A percentile compares a stretch with the other conserved stretches of the same genome.
phyloP scores from a whole-genome alignment of 768 basidiomycete genomes.

The Mrakia gelida region DNA sequence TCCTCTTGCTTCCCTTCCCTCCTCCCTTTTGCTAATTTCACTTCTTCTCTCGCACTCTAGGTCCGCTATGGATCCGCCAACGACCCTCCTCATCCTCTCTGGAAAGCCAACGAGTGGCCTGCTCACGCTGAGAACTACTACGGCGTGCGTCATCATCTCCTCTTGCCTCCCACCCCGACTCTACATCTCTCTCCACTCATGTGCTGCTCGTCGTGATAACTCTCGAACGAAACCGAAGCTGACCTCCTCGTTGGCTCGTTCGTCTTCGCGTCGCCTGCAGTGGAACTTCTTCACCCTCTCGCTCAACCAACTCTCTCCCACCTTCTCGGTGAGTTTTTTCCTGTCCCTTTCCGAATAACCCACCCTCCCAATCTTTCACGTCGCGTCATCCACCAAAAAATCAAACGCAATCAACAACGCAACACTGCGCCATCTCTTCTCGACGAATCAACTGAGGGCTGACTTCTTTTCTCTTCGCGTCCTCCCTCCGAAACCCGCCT shows the following conservation, averaged over 20 bases:
- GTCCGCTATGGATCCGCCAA: constrained; percentile 55
- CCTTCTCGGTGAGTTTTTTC: constrained; percentile 19
- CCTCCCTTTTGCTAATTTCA: not conserved
- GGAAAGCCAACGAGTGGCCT: constrained; percentile 70
- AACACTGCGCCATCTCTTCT: not conserved
- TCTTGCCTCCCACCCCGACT: constrained; percentile 39
- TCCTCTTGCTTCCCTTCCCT: not conserved
- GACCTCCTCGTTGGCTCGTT: not conserved
- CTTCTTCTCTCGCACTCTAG: constrained; percentile 37
- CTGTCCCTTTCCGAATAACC: not conserved
- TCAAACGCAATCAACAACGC: too few relatives aligned
- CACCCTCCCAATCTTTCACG: not conserved
- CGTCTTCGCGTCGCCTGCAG: not conserved
- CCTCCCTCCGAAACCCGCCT: not conserved
- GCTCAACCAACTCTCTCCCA: constrained; percentile 25
- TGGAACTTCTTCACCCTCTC: constrained; percentile 28
- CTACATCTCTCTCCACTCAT: too few relatives aligned
- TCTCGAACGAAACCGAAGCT: not conserved
- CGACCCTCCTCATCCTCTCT: constrained; percentile 62
- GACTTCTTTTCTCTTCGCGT: not conserved
- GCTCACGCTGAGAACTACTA: constrained; percentile 67
- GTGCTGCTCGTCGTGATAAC: too few relatives aligned
- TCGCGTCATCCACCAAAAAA: not conserved
- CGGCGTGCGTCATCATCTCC: constrained; percentile 68
- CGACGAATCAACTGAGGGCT: not conserved